Evolutionary conservation across 106 monocot species (phyloP), one percentile per base, ranked within the genome.

Genomic region (Phalaenopsis equestris): DNA sequence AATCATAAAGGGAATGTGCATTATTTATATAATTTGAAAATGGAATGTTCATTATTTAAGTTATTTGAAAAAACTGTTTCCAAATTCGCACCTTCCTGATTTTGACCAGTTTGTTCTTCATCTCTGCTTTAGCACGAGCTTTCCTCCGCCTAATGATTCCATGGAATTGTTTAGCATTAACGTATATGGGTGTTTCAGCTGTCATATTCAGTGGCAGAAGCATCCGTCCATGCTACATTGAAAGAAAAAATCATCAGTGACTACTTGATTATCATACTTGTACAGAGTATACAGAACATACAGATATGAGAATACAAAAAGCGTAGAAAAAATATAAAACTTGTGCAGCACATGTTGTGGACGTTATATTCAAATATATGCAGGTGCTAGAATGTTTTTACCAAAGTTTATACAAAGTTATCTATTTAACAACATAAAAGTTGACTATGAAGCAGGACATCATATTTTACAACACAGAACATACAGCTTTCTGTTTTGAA

Each of bases 111-210:
- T 81, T 88, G 61, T 86, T 88, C 56, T 80, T 72, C 79, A 80
- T 90, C 67, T 92, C 90, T 41, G 86, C 87, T 87, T 90, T 92
- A 45, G 5, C 87, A 76, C 92, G 92, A 76, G 92, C 89, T 70
- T 88, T 84, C 67, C 92, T 80, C 43, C 6, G 0, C 43, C 43
- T 45, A 45, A 45, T 45, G 43, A 6, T 3, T 45, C 5, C 43
- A 45, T 45, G 79, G 55, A 85, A 92, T 75, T 92, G 92, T 79
- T 92, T 92, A 18, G 92, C 87, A 72, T 92, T 92, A 77, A 92
- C 92, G 76, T 90, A 92, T 45, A 45, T 45, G 43, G 43, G 43
- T 45, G 43, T 1, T 45, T 45, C 43, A 45, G 36, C 5, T 55
- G 67, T 79, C 82, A 88, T 83, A 75, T 56, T 88, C 61, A 84